Evolutionary conservation across 257 asterid genomes (phyloP).

Genomic region (Solanum tacnaense): DNA sequence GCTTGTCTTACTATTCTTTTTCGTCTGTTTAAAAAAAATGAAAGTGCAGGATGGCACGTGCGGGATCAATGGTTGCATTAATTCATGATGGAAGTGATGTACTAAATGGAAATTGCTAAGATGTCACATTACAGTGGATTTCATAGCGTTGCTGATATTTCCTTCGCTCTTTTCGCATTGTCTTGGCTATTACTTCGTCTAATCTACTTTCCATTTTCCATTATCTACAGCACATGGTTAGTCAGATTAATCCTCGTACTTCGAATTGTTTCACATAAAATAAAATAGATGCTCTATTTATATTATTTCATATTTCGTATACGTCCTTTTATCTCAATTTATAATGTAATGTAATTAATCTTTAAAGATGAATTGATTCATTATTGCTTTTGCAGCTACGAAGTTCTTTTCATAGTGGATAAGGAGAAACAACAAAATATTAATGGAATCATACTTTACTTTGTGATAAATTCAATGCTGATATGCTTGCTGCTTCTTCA

Average conservation of each 20-base stretch:
- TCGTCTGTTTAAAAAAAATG: not conserved
- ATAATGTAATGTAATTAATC: not conserved
- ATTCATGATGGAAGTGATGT: constrained; percentile 25
- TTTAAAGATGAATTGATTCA: not conserved
- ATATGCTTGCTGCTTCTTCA: constrained; percentile 12
- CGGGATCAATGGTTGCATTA: constrained; percentile 10
- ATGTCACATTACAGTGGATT: constrained; percentile 14
- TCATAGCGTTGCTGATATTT: constrained; percentile 7
- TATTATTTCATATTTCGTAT: too few species aligned
- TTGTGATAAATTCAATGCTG: constrained; percentile 12
- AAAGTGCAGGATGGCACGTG: constrained; percentile 7
- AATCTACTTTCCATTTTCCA: constrained; percentile 7
- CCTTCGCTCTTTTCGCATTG: constrained; percentile 12
- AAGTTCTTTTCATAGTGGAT: constrained; percentile 3
- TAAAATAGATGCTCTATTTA: too few species aligned
- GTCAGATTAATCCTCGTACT: too few species aligned
- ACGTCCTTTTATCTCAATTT: not conserved
- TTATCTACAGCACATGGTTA: constrained; percentile 6
- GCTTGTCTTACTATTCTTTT: not conserved
- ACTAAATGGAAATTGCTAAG: constrained; percentile 18
- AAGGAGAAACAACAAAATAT: not conserved
- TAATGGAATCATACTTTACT: not conserved
- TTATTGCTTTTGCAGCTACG: constrained; percentile 7
- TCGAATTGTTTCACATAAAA: too few species aligned
- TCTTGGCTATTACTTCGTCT: constrained; percentile 19